Evolutionary conservation across 208 protist genomes (phyloP).

Genomic region (Leishmania martiniquensis): DNA sequence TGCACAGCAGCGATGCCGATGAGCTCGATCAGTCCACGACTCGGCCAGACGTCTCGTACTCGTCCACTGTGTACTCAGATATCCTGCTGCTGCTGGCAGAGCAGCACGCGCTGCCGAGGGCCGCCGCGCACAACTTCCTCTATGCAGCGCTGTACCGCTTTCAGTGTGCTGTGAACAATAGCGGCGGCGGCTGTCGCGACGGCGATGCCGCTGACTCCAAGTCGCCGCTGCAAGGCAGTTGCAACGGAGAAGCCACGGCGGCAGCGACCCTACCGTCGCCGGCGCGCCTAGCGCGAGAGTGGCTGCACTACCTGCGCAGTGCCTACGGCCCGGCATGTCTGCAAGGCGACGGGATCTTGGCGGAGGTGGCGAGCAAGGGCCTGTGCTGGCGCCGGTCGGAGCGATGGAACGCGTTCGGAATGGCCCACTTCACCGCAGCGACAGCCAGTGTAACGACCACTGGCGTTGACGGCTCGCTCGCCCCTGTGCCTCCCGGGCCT

Average conservation of each 20-base stretch:
- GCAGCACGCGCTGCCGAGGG: slow-evolving; percentile 28
- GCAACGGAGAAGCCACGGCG: background rate
- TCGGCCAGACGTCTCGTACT: background rate
- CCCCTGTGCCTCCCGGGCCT: background rate
- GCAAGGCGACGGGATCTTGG: slow-evolving; percentile 14
- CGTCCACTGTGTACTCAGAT: slow-evolving; percentile 54
- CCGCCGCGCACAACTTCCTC: slow-evolving; percentile 71
- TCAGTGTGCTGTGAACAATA: background rate
- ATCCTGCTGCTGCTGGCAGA: slow-evolving; percentile 34
- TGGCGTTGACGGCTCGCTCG: background rate
- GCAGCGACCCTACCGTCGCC: slow-evolving; percentile 28
- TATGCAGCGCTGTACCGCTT: slow-evolving; percentile 70
- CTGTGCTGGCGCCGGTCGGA: slow-evolving; percentile 56
- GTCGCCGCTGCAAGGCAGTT: background rate
- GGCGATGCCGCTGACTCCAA: background rate
- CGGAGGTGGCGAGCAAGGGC: slow-evolving; percentile 42
- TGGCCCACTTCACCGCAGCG: slow-evolving; percentile 10
- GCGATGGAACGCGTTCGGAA: slow-evolving; percentile 51
- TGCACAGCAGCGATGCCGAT: background rate
- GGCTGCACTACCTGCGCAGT: slow-evolving; percentile 42
- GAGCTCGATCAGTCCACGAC: background rate
- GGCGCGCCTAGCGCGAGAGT: slow-evolving; percentile 53
- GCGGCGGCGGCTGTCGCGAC: background rate
- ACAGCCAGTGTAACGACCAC: background rate
- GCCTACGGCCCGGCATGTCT: slow-evolving; percentile 40